Evolutionary conservation across 164 flowering plant genomes (phyloP), one percentile per base, ranked within the genome.

Genomic region (Houttuynia cordata): DNA sequence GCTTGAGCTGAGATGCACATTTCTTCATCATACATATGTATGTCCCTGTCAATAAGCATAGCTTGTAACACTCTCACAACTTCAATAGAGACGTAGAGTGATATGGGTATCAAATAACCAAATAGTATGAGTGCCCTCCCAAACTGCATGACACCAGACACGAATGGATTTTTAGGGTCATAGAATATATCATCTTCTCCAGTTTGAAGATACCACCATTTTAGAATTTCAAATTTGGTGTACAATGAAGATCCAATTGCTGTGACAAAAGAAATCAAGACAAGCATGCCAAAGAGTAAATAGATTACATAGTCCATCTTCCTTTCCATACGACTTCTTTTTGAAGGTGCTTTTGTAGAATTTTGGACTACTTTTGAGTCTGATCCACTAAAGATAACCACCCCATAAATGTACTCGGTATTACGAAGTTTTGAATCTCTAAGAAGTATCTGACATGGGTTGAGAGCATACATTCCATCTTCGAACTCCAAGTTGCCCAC

Each of bases 51-150:
- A 59, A 91, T 91, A 67, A 91, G 83, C 17, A 69, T 67, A 42
- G 97, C 96, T 75, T 91, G 97, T 66, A 83, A 75, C 40, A 88
- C 91, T 78, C 86, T 88, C 86, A 93, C 75, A 87, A 49, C 91
- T 86, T 56, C 69, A 77, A 63, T 34, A 86, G 72, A 76, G 96
- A 40, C 62, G 75, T 91, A 91, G 12, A 91, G 88, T 3, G 96
- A 91, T 64, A 91, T 91, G 58, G 97, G 94, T 66, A 91, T 88
- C 52, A 91, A 66, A 64, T 91, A 91, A 12, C 97, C 93, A 66
- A 12, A 45, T 12, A 45, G 49, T 12, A 45, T 10, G 12, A 45
- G 49, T 12, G 49, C 49, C 17, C 17, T 53, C 4, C 8, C 56
- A 19, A 20, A 20, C 10, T 53, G 56, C 2, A 53, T 3, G 22